These are phyloP conservation scores for Endoconidiophora polonica DNA, from an alignment of 2,329 filamentous ascomycete species.

Conservation along the genomic window DNA sequence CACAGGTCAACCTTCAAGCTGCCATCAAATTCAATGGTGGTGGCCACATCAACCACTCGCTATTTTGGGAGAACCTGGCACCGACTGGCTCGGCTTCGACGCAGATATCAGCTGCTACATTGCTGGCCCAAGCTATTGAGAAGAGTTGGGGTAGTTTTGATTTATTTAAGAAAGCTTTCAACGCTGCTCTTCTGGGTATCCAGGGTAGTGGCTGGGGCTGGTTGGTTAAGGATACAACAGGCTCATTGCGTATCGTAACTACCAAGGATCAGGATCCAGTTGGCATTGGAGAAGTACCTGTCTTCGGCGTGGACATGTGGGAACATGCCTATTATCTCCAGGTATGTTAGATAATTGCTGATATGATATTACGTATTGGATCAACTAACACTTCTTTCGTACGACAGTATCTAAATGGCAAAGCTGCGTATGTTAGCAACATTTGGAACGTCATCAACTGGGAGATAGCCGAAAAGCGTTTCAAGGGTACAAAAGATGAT, in stretches of 20 bases:
- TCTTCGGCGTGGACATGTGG: constrained; percentile 80
- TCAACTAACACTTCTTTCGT: constrained; percentile 11
- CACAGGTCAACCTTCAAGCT: constrained; percentile 50
- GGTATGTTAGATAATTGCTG: constrained; percentile 24
- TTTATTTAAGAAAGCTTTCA: constrained; percentile 49
- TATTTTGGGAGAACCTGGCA: constrained; percentile 78
- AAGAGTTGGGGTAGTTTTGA: constrained; percentile 52
- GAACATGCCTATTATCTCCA: constrained; percentile 86
- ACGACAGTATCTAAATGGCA: constrained; percentile 56
- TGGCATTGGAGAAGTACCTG: constrained; percentile 43
- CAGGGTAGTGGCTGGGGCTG: constrained; percentile 84
- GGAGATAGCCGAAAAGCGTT: constrained; percentile 51
- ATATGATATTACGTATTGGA: not conserved
- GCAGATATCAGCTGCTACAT: constrained; percentile 34
- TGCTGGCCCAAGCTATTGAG: constrained; percentile 43
- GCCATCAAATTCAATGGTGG: constrained; percentile 78
- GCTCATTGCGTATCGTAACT: constrained; percentile 51
- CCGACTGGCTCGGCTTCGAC: constrained; percentile 43
- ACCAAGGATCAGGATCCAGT: constrained; percentile 80
- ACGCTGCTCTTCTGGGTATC: constrained; percentile 47
- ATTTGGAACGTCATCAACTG: constrained; percentile 70
- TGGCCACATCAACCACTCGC: constrained; percentile 81
- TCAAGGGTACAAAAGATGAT: constrained; percentile 30
- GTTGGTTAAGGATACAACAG: constrained; percentile 50
- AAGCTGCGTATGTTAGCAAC: constrained; percentile 57